Base-by-base conservation (phyloP, 257 asterid species). In the Scutellaria barbata region DNA sequence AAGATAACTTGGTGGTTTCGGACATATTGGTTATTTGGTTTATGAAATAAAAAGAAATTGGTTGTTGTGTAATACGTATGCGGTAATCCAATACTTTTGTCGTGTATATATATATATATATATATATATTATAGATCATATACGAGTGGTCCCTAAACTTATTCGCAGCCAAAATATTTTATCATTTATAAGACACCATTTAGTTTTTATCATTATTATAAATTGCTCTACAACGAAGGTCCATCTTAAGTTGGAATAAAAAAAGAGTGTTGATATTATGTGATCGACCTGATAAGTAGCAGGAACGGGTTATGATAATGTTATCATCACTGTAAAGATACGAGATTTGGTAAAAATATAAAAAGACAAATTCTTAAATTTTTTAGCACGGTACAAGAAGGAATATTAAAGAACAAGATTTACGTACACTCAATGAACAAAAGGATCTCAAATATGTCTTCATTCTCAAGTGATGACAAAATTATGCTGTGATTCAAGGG, bases 111-210 rank as follows among this genome's bases (percentile, higher is more conserved):
- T 30, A 30, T 30, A 30, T 2, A n/a, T n/a, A n/a, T n/a, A n/a
- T n/a, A n/a, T n/a, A n/a, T n/a, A n/a, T n/a, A n/a, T n/a, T n/a
- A n/a, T n/a, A n/a, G n/a, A n/a, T n/a, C n/a, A n/a, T n/a, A 1
- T 2, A 48, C 64, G 61, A 63, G 77, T 76, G 81, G 81, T 59
- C 78, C 78, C 77, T 59, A 10, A n/a, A 9, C 65, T 30, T 69
- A 62, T 60, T 62, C 56, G 64, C 66, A 53, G 66, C 13, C 54
- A 33, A 52, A 55, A 69, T 66, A 75, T 43, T 65, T 58, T 69
- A 68, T 60, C 30, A 60, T 58, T 74, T 64, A 43, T 64, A 73
- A 47, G 78, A 72, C 45, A 10, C 0, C 42, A 20, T 25, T 56
- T 56, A 30, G 16, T 20, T 8, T 54, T 18, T 20, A 51, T 3